Evolutionary conservation across 331 rosid genomes (phyloP), one percentile per base, ranked within the genome.

Genomic region (Saraca asoca): DNA sequence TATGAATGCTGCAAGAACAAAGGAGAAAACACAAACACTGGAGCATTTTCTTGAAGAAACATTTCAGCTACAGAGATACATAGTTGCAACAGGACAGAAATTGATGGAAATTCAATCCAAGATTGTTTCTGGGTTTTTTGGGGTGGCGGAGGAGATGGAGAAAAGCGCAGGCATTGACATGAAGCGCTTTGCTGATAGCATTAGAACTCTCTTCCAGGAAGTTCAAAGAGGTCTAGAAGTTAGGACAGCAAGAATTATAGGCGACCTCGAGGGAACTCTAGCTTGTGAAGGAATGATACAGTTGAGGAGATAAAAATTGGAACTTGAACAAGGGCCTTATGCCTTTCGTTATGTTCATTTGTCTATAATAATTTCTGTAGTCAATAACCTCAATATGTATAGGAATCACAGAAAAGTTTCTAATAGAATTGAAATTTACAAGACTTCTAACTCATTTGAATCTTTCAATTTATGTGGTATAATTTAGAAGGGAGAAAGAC

Each of bases 141-240:
- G 79, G 17, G 75, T 84, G 14, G 83, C 87, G 2, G 86, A 86
- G 68, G 90, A 86, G 80, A 80, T 85, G 79, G 80, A 78, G 12
- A 83, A 83, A 77, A 81, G 79, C n/a, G 75, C 78, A 7, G 85
- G 90, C 52, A 86, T 87, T 11, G 96, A 90, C 84, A 78, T 87
- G 83, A 87, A 78, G 35, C 74, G 95, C 29, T 90, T 93, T 74
- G 83, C 88, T 13, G 88, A 83, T 34, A 79, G 86, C 35, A 74
- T 84, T 55, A 84, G 67, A 37, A 82, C 85, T 12, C 79, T 90
- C 62, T 82, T 87, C 68, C 95, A 88, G 50, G 91, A 93, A 78
- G 89, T 90, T 41, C 98, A 93, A 64, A 90, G 88, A 82, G 98
- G 98, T 49, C 79, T 93, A 11, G 97, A 90, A 74, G 90, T 90